phyloP scores from a whole-genome alignment of 225 moss, liverwort and hornwort genomes.

The Marchantia paleacea region DNA sequence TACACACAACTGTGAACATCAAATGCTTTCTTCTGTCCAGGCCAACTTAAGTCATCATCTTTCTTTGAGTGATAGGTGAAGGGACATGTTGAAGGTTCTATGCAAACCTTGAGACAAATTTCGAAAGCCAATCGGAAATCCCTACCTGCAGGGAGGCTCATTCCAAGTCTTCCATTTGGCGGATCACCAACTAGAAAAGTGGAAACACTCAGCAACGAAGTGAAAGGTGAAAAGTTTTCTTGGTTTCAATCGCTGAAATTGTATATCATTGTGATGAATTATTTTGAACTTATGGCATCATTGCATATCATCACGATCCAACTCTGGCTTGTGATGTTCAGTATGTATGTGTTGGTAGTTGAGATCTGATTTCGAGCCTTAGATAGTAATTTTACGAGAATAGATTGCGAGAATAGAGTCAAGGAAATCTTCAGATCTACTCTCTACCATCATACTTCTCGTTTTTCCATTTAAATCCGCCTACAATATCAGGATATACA shows the following conservation, averaged over 20 bases:
- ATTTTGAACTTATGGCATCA: neutral
- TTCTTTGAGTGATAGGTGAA: slow-evolving; percentile 57
- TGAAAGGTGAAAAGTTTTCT: slow-evolving; percentile 2
- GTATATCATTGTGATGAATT: neutral
- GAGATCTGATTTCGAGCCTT: no score
- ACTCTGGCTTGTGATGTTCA: no score
- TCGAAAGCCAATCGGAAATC: slow-evolving; percentile 61
- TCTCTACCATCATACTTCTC: no score
- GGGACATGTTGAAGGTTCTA: slow-evolving; percentile 75
- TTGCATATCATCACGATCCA: neutral
- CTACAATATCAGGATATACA: no score
- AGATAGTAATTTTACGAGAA: no score
- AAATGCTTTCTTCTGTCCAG: neutral
- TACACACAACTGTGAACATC: neutral
- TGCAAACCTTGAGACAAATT: slow-evolving; percentile 56
- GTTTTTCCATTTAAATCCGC: no score
- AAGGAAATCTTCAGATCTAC: no score
- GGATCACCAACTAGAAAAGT: neutral
- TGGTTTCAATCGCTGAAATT: neutral
- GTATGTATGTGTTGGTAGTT: no score
- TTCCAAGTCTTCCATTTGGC: neutral
- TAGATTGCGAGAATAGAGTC: no score
- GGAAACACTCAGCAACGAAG: neutral
- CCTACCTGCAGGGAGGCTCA: slow-evolving; percentile 61
- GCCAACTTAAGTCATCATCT: neutral